Base-by-base conservation (phyloP, 805 yeast genomes). In the Cyberlindnera suaveolens region DNA sequence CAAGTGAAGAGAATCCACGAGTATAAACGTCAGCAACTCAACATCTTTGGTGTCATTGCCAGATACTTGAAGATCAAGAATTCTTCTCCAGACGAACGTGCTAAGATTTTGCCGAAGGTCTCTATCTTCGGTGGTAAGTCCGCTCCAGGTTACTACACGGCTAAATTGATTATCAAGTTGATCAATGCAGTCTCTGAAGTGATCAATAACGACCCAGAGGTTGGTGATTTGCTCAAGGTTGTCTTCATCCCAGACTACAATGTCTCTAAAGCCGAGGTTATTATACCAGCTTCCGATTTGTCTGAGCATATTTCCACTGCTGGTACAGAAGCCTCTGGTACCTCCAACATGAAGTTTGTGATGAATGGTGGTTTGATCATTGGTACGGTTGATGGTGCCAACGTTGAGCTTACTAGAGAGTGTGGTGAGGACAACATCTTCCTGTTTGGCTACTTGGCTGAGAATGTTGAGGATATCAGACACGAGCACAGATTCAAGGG, bases 111-210 rank as follows among this genome's bases (percentile, higher is more conserved):
- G 62, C 82, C 96, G 46, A 85, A 83, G 60, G 93, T 85, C 44
- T 75, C 80, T 35, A 76, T 89, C 47, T 80, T 90, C 64, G 97
- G 97, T 52, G 97, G 97, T 61, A 89, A 90, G 67, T 85, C 95
- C 46, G 97, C 97, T 10, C 97, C 97, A n/a, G 97, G 97, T 51
- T 89, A 89, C 64, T 89, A 86, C 68, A 86, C 89, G 80, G 97
- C 97, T 46, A 89, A 89, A 67, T 77, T 85, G 45, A 85, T 89
- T 58, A 90, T 89, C 61, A 87, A 88, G 64, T 73, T 89, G 63
- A 77, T 89, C 59, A 89, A 85, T 63, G 66, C 85, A 42, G 96
- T 88, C 32, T 82, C 85, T 29, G 80, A 77, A 6, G 91, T 87
- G 39, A 79, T 89, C 49, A 89, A 89, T 66, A 74, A 73, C 47